Evolutionary conservation across 1,284 basidiomycete genomes (phyloP).

Genomic region (Waitea zeae): DNA sequence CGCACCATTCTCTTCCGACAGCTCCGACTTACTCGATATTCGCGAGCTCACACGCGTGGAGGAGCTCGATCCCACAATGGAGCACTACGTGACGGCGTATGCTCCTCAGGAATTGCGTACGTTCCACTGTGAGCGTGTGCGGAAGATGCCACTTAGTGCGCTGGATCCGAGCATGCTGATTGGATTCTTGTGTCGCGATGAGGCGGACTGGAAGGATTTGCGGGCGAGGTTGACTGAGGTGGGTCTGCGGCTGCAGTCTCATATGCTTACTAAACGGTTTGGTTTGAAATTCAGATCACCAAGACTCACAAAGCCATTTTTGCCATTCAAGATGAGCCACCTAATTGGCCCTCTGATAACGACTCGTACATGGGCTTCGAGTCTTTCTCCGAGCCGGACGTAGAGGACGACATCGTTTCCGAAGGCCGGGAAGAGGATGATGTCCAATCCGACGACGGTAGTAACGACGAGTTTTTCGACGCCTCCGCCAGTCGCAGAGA

Average conservation of each 20-base stretch:
- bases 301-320: constrained; percentile 65
- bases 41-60: constrained; percentile 1
- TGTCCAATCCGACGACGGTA: constrained; percentile 12
- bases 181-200: constrained; percentile 76
- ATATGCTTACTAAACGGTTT: constrained; percentile 3
- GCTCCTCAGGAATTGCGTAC: constrained; percentile 54
- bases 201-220: constrained; percentile 76
- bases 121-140: constrained; percentile 87
- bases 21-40: not conserved
- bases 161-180: constrained; percentile 95
- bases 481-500: constrained; percentile 8
- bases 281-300: constrained; percentile 14
- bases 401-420: constrained; percentile 31
- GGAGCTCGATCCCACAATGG: constrained; percentile 26
- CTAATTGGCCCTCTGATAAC: constrained; percentile 58
- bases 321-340: constrained; percentile 71
- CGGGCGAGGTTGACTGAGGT: constrained; percentile 57
- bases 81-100: constrained; percentile 53
- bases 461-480: constrained; percentile 28
- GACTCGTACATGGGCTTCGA: constrained; percentile 69
- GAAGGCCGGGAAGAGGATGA: constrained; percentile 20
- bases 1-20: constrained; percentile 14
- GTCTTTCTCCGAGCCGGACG: constrained; percentile 60
- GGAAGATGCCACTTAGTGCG: constrained; percentile 84
- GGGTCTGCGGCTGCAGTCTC: constrained; percentile 5